Conservation (phyloP, 1,139 yeast genomes). For the Pichia sp. region DNA sequence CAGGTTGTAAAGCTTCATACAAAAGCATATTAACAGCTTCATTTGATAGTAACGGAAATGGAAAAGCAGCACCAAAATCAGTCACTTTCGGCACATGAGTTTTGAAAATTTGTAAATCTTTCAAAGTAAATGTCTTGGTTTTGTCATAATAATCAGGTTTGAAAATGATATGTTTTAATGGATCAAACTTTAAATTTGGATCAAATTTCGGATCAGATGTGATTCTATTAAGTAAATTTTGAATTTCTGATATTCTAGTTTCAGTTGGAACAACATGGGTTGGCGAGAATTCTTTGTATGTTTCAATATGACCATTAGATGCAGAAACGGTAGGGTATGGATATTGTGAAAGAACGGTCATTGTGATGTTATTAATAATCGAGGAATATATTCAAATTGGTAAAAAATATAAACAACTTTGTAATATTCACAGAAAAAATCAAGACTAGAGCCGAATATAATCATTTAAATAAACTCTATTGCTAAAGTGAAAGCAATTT, state of each 20-base stretch:
- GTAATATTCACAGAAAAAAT: too few species aligned
- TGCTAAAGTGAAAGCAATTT: too few species aligned
- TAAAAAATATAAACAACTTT: too few species aligned
- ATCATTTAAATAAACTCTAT: too few species aligned
- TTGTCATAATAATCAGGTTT: slow-evolving; percentile 31
- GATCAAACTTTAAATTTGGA: slow-evolving; percentile 34
- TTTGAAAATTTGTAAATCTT: slow-evolving; percentile 24
- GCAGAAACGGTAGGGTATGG: slow-evolving; percentile 12
- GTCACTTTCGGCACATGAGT: slow-evolving; percentile 30
- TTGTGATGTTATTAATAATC: background rate
- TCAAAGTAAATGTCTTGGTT: slow-evolving; percentile 43
- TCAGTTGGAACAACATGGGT: slow-evolving; percentile 26
- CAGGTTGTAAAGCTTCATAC: slow-evolving; percentile 31
- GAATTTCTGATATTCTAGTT: slow-evolving; percentile 15
- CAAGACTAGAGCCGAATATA: too few species aligned
- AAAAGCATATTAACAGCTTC: slow-evolving; percentile 34
- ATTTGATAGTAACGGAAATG: slow-evolving; percentile 31
- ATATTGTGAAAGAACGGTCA: slow-evolving; percentile 23
- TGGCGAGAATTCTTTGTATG: slow-evolving; percentile 22
- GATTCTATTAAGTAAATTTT: background rate
- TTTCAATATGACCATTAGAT: slow-evolving; percentile 23
- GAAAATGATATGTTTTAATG: slow-evolving; percentile 39
- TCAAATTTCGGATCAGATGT: slow-evolving; percentile 12
- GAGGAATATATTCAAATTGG: too few species aligned
- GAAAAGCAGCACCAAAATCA: slow-evolving; percentile 31